phyloP scores from a whole-genome alignment of 1,284 basidiomycete species.

The Albatrellus sp. region DNA sequence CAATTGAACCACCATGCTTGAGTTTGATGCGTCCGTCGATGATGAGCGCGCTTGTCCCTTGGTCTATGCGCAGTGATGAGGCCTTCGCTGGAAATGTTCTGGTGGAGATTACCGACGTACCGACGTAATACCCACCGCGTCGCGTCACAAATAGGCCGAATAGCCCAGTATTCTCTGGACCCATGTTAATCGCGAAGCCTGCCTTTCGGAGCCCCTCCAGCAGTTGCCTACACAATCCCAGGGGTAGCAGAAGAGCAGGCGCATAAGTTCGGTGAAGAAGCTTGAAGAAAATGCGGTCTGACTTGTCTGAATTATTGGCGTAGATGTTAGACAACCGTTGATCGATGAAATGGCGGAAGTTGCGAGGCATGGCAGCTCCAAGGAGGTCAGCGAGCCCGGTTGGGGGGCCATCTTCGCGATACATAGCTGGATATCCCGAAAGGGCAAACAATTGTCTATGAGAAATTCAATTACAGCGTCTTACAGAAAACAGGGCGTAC shows the following conservation, averaged over 20 bases:
- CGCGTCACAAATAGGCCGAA: constrained; percentile 25
- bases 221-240: constrained; percentile 27
- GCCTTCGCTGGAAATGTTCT: background rate
- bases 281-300: background rate
- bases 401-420: background rate
- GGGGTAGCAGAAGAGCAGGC: background rate
- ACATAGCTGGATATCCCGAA: background rate
- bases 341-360: background rate
- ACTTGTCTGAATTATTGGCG: constrained; percentile 7
- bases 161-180: constrained; percentile 42
- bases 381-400: background rate
- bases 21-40: constrained; percentile 65
- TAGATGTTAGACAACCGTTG: background rate
- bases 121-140: constrained; percentile 32
- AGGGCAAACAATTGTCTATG: no score
- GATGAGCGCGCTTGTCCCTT: constrained; percentile 53
- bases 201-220: constrained; percentile 41
- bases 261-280: no score
- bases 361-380: background rate
- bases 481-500: constrained; percentile 9
- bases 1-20: constrained; percentile 48
- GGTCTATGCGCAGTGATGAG: constrained; percentile 24
- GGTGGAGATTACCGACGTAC: constrained; percentile 12
- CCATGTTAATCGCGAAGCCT: constrained; percentile 47
- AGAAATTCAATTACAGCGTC: background rate